Evolutionary conservation across 1,284 basidiomycete genomes (phyloP), one percentile per base, ranked within the genome.

Genomic region (Earliella scabrosa): DNA sequence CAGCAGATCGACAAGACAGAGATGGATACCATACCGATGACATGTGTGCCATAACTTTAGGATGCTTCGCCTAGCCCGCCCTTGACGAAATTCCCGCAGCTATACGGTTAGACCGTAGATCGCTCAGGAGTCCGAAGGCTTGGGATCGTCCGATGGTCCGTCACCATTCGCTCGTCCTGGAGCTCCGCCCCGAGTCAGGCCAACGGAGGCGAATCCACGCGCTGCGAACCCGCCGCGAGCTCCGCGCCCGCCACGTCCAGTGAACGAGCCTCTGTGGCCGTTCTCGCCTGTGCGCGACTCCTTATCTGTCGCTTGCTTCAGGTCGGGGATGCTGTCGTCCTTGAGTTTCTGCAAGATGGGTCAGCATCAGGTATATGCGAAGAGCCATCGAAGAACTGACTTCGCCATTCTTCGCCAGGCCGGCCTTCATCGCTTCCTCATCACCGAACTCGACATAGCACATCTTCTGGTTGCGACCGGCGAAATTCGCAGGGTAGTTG

Each of bases 371-470:
- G 9, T 2, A n/a, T 29, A 29, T 14, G 7, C 5, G 10, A 21
- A 32, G n/a, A 18, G 38, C 6, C 6, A 14, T 14, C n/a, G n/a
- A 14, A 31, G 14, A n/a, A 73, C 79, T 57, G 63, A 92, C 92
- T 70, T 87, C 85, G 14, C 78, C 81, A 64, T 89, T 85, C 64
- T 85, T 87, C 59, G 84, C 86, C 23, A 95, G 73, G 1, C 86
- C 93, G 23, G 77, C 81, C 66, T 84, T 88, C 90, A 95, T 92
- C 21, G 85, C 80, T 44, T 88, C 88, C 67, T 95, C 92, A 65
- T 90, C 89, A 7, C 83, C 88, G 71, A 95, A 96, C 70, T 96
- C 94, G 56, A 95, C 84, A 66, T 94, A 96, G 1, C 85, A 90
- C 54, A 90, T 77, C 63, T 78, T 86, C 63, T 77, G 73, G 53